phyloP scores from a whole-genome alignment of 2,329 filamentous ascomycete genomes.

The Diaporthe sp. region DNA sequence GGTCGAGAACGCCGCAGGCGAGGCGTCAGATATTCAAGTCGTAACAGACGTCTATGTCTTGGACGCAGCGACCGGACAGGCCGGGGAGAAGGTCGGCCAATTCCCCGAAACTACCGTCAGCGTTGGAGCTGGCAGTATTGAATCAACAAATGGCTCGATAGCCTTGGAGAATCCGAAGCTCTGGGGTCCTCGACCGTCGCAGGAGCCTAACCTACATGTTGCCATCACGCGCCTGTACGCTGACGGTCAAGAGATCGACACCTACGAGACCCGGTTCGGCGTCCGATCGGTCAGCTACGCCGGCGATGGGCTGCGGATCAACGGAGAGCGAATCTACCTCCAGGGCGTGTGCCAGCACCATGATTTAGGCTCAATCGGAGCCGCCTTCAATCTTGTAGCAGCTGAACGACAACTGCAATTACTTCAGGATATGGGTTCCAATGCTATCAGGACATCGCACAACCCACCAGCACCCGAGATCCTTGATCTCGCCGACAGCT shows the following conservation, averaged over 20 bases:
- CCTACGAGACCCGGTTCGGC: conserved; percentile 65
- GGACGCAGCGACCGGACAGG: conserved; percentile 52
- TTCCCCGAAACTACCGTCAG: neutral
- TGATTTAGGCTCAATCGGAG: conserved; percentile 64
- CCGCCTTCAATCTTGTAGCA: conserved; percentile 64
- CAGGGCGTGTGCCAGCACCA: conserved; percentile 66
- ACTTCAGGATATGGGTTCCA: conserved; percentile 65
- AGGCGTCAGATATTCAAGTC: conserved; percentile 54
- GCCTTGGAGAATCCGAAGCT: conserved; percentile 52
- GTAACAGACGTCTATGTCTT: conserved; percentile 57
- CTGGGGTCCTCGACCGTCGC: conserved; percentile 15
- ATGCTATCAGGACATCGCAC: conserved; percentile 65
- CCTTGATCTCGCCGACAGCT: conserved; percentile 62
- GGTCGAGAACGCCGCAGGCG: conserved; percentile 59
- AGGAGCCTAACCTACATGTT: conserved; percentile 58
- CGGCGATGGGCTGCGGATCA: conserved; percentile 59
- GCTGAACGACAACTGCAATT: conserved; percentile 63
- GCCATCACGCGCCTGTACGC: conserved; percentile 58
- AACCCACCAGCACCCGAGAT: conserved; percentile 67
- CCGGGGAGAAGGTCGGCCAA: conserved; percentile 37
- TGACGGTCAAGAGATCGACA: conserved; percentile 52
- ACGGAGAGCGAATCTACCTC: conserved; percentile 59
- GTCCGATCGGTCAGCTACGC: conserved; percentile 60
- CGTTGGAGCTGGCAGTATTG: conserved; percentile 1
- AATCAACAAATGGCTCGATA: conserved; percentile 10